Conservation (phyloP, 129 eudicot species). For the Rutidosis leptorrhynchoides region DNA sequence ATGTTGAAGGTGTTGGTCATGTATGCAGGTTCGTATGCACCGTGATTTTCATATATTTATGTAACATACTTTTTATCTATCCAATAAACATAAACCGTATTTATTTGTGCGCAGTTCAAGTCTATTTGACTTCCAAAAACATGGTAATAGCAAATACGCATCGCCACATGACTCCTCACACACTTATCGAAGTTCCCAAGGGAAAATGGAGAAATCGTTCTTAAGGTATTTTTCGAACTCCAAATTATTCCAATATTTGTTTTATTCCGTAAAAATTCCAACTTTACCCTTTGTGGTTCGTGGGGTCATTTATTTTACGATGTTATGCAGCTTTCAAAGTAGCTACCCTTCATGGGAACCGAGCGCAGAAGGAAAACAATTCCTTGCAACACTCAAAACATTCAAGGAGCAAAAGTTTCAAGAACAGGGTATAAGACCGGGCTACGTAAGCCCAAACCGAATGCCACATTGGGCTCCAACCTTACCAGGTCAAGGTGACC, state of each 20-base stretch:
- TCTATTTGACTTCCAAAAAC: constrained; percentile 58
- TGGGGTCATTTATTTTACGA: no score
- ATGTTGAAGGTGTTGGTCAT: constrained; percentile 83
- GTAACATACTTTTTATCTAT: no score
- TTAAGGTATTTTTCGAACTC: constrained; percentile 45
- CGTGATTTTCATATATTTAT: constrained; percentile 10
- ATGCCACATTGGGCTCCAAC: constrained; percentile 23
- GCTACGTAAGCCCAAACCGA: constrained; percentile 27
- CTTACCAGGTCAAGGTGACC: background rate
- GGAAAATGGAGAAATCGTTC: constrained; percentile 89
- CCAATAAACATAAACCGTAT: no score
- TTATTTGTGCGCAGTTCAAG: no score
- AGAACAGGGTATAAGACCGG: background rate
- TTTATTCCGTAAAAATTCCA: no score
- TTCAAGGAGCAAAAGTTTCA: constrained; percentile 1
- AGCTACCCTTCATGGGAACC: constrained; percentile 80
- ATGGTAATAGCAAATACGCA: constrained; percentile 68
- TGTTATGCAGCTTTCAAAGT: constrained; percentile 80
- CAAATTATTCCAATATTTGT: no score
- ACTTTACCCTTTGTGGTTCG: no score
- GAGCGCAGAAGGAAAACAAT: constrained; percentile 50
- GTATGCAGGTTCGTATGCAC: constrained; percentile 96
- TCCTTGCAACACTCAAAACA: constrained; percentile 43
- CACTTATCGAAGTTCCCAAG: constrained; percentile 62
- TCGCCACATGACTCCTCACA: constrained; percentile 56